Conservation (phyloP, 164 flowering plant genomes). For the Cinnamomum chago region DNA sequence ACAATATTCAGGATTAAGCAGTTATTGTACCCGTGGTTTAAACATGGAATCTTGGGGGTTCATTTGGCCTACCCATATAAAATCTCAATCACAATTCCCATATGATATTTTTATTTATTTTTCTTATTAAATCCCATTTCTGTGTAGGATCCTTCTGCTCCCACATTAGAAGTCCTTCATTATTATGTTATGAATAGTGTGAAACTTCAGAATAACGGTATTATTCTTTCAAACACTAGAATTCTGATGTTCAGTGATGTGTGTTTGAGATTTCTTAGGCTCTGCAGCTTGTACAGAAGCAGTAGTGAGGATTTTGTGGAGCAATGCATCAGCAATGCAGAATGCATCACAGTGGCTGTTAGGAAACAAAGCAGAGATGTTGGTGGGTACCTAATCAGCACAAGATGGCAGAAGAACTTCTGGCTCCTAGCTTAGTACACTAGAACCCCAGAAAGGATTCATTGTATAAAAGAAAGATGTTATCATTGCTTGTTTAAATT, state of each 20-base stretch:
- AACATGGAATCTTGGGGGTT: too few species aligned
- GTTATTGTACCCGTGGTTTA: too few species aligned
- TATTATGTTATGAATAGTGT: too few species aligned
- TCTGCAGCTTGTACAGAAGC: conserved; percentile 49
- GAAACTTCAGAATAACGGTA: too few species aligned
- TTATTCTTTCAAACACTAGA: background rate
- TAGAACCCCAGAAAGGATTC: background rate
- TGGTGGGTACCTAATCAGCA: conserved; percentile 83
- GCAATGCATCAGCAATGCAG: conserved; percentile 67
- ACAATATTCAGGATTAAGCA: too few species aligned
- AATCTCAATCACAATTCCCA: too few species aligned
- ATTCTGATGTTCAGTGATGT: background rate
- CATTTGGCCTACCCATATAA: too few species aligned
- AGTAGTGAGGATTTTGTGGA: conserved; percentile 71
- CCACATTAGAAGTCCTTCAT: too few species aligned
- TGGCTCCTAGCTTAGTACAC: conserved; percentile 51
- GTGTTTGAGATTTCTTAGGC: background rate
- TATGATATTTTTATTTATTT: too few species aligned
- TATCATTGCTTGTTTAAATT: background rate
- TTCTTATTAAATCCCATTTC: too few species aligned
- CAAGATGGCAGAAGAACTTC: conserved; percentile 92
- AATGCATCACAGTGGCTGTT: conserved; percentile 80
- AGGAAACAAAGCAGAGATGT: conserved; percentile 69
- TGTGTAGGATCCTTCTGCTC: too few species aligned
- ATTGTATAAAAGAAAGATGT: background rate